Evolutionary conservation across 164 flowering plant genomes (phyloP), one percentile per base, ranked within the genome.

Genomic region (Umbilicus rupestris): DNA sequence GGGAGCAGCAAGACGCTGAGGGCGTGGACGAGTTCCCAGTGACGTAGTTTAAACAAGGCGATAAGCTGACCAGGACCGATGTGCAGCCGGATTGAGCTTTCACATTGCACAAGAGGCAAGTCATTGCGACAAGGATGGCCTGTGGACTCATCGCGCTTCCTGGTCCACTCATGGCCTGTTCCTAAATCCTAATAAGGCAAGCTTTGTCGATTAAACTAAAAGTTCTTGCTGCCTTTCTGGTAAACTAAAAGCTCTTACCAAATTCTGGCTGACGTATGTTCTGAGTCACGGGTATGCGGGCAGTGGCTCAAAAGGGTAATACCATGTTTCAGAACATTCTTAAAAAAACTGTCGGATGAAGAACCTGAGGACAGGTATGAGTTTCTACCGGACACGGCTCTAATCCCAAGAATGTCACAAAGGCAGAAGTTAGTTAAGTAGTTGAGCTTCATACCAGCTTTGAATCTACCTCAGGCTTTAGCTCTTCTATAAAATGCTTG

Each of bases 381-480:
- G 15, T 35, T 39, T 29, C 10, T 39, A 35, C 11, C 28, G 26
- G 22, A 20, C 55, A 49, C 55, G 55, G 55, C 24, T 20, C 9
- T 20, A 1, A 49, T 49, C 55, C 26, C 11, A n/a, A 49, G 55
- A 49, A 49, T 5, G 26, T 20, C 49, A n/a, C 2, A 47, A 5
- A 47, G n/a, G 60, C 59, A 50, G 52, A 66, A 76, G 72, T 76
- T 80, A 22, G 88, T 82, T 80, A 74, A 73, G 87, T 85, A 66
- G 89, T 78, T 87, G 85, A 85, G 39, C 86, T 73, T 69, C 84
- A 78, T 63, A 77, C 80, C 84, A 84, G 78, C 76, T 81, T 78
- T 74, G 72, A 73, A 71, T 67, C 68, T 75, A 60, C 33, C 50
- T 67, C 73, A 64, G 71, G 70, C 75, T 64, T 55, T 58, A 39